Conservation (phyloP, 73 alveolate species). For the Paramecium octaurelia region DNA sequence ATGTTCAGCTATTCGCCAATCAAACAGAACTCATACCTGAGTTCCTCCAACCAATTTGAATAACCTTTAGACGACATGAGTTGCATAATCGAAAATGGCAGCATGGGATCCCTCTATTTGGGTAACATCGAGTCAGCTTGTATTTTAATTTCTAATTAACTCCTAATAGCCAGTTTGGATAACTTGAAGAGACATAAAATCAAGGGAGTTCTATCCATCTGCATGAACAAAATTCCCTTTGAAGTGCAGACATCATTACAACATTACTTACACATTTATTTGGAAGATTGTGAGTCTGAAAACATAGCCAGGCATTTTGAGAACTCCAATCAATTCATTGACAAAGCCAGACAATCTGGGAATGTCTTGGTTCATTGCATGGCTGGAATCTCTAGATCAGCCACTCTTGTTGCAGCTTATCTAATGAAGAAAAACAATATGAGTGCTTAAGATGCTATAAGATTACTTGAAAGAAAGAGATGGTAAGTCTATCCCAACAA, state of each 20-base stretch:
- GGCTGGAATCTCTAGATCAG: slow-evolving; percentile 76
- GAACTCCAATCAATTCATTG: neutral
- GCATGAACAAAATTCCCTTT: slow-evolving; percentile 30
- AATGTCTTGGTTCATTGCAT: slow-evolving; percentile 77
- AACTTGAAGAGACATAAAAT: slow-evolving; percentile 13
- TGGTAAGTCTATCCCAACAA: slow-evolving; percentile 69
- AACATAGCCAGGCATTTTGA: slow-evolving; percentile 27
- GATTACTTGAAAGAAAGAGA: slow-evolving; percentile 64
- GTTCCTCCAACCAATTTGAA: neutral
- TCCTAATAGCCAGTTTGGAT: neutral
- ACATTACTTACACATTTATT: slow-evolving; percentile 11
- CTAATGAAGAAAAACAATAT: slow-evolving; percentile 67
- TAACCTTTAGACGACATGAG: slow-evolving; percentile 12
- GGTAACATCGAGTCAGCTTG: slow-evolving; percentile 24
- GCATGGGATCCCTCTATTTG: neutral
- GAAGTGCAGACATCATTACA: neutral
- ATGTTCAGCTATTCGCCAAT: neutral
- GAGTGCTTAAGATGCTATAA: slow-evolving; percentile 65
- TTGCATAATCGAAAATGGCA: slow-evolving; percentile 20
- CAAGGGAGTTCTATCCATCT: slow-evolving; percentile 16
- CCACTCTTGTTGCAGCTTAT: slow-evolving; percentile 73
- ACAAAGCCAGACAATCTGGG: neutral
- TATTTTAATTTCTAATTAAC: neutral
- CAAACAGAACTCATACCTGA: neutral
- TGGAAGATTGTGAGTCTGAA: slow-evolving; percentile 29